Conservation (phyloP, 345 rosid genomes). For the Cardiospermum halicacabum region DNA sequence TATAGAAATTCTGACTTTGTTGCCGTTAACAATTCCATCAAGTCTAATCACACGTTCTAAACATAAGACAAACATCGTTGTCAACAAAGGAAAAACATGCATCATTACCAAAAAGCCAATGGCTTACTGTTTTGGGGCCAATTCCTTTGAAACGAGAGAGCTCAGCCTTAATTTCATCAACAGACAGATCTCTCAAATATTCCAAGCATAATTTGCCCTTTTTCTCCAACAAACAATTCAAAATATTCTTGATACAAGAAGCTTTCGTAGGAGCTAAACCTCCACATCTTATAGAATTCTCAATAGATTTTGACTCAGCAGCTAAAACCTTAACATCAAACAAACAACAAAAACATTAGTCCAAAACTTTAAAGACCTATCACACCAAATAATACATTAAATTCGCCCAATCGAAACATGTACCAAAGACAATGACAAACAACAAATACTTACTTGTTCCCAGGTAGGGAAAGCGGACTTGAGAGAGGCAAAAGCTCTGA, state of each 20-base stretch:
- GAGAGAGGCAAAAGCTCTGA: conserved; percentile 71
- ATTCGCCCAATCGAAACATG: background rate
- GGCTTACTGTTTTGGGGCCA: conserved; percentile 83
- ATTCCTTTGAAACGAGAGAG: conserved; percentile 74
- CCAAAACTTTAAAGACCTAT: conserved; percentile 40
- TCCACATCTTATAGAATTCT: conserved; percentile 79
- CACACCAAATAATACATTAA: no score
- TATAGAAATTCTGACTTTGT: no score
- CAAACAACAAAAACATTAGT: background rate
- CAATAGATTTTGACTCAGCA: conserved; percentile 54
- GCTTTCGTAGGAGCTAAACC: conserved; percentile 86
- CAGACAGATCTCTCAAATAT: conserved; percentile 53
- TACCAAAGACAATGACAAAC: background rate
- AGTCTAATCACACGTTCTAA: background rate
- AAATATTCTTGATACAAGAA: conserved; percentile 64
- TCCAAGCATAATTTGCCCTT: conserved; percentile 77
- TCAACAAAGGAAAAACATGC: background rate
- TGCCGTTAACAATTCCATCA: background rate
- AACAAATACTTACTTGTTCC: conserved; percentile 50
- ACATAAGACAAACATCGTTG: background rate
- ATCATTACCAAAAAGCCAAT: background rate
- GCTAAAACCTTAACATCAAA: conserved; percentile 51
- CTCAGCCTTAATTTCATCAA: conserved; percentile 70
- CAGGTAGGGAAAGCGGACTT: conserved; percentile 62
- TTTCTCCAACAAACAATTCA: conserved; percentile 48